Evolutionary conservation across 2,329 filamentous ascomycete species (phyloP), one percentile per base, ranked within the genome.

Genomic region (Knufia petricola): DNA sequence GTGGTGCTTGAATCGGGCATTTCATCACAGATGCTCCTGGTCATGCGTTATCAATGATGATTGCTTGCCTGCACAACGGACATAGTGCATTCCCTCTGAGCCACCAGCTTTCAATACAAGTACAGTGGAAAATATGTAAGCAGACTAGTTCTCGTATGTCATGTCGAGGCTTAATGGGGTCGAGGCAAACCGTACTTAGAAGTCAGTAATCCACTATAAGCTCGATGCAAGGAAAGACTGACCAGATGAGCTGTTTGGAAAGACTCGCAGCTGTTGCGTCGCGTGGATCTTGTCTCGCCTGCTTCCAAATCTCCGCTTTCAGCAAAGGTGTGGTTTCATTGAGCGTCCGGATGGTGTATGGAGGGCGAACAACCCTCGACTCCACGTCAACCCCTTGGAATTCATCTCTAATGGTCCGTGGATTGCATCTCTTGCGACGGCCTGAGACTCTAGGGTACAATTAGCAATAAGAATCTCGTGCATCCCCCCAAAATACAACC

Each of bases 291-390:
- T 38, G 34, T 38, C 34, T 38, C 34, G 7, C 8, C 17, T 38
- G 34, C 34, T 38, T 38, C 34, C 34, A 38, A 20, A 20, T 38
- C 34, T 38, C 34, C 8, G 34, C 34, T 17, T 17, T 38, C 34
- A 38, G 34, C 34, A 38, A 20, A 8, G 34, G 34, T 38, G 34
- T 8, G 34, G 34, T 38, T 38, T 38, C 34, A 15, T 38, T 38
- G 17, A 38, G 34, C 17, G 34, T 38, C 17, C 15, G 34, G 34
- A 38, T 38, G 17, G 34, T 20, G 34, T 38, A 38, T 20, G 7
- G 8, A 8, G 8, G 34, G 34, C 17, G 34, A 20, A 38, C 8
- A 38, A 38, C 17, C 34, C 34, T 38, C 34, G 34, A 38, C 17
- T 38, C 34, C 15, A 38, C 34, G 17, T 38, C 34, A 38, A 15